Evolutionary conservation across 805 yeast species (phyloP).

Genomic region (Danielia oregonensis): DNA sequence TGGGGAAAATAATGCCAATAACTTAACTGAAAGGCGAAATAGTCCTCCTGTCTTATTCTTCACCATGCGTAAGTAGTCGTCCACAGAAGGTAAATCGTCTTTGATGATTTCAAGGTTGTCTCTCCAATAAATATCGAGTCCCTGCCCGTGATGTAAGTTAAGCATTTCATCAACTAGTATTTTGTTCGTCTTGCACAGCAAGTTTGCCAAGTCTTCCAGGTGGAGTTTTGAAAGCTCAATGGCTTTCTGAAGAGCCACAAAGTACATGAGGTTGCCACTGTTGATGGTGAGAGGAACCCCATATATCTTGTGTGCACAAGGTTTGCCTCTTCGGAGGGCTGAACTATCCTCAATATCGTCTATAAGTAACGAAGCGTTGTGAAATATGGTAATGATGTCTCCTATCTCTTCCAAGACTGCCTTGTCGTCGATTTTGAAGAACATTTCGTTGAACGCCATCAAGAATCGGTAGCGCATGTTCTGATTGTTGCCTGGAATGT

Average conservation of each 20-base stretch:
- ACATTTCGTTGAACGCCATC: conserved; percentile 31
- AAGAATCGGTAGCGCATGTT: conserved; percentile 28
- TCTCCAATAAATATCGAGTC: conserved; percentile 85
- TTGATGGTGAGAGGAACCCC: conserved; percentile 82
- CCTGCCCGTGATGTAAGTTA: conserved; percentile 86
- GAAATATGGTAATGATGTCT: conserved; percentile 30
- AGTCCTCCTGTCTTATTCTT: conserved; percentile 85
- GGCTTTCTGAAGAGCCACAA: conserved; percentile 58
- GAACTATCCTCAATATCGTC: conserved; percentile 91
- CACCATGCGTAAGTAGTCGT: conserved; percentile 73
- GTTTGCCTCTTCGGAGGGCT: conserved; percentile 65
- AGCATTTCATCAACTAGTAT: conserved; percentile 70
- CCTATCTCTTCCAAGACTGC: conserved; percentile 23
- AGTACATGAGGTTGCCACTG: conserved; percentile 79
- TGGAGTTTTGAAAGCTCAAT: conserved; percentile 1
- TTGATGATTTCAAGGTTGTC: conserved; percentile 35
- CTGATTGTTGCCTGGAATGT: conserved; percentile 32
- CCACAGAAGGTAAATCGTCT: conserved; percentile 22
- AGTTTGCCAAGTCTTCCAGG: conserved; percentile 16
- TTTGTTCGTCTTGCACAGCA: conserved; percentile 26
- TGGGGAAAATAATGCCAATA: conserved; percentile 44
- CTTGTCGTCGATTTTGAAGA: conserved; percentile 25
- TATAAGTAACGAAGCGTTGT: conserved; percentile 40
- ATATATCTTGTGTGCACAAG: conserved; percentile 72
- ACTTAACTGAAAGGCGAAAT: conserved; percentile 66